Percentiles rank a stretch among this genome's conserved stretches.
These are phyloP conservation scores for Phytopythium sindhum DNA, from an alignment of 352 stramenopile species.

Conservation along the genomic window DNA sequence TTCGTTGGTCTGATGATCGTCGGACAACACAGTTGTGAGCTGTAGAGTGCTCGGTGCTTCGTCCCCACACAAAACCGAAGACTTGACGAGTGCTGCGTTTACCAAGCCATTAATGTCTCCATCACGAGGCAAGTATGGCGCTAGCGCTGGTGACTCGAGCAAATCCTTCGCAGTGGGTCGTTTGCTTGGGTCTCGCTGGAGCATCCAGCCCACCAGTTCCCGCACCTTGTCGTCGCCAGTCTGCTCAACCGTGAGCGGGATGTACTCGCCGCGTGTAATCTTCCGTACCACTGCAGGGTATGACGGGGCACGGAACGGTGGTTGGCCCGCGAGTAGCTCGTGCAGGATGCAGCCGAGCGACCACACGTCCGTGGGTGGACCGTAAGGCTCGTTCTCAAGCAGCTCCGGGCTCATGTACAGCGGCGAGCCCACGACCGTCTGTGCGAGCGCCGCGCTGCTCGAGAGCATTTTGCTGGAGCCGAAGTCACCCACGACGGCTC, in stretches of 20 bases:
- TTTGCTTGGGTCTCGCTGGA: constrained; percentile 31
- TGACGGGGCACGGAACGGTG: constrained; percentile 58
- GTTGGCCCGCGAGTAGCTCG: constrained; percentile 44
- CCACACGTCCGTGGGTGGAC: constrained; percentile 68
- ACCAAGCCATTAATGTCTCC: too few species aligned
- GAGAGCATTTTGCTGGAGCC: constrained; percentile 49
- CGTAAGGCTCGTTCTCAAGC: constrained; percentile 51
- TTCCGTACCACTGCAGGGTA: constrained; percentile 48
- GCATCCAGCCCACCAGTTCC: constrained; percentile 23
- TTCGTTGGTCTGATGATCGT: background rate
- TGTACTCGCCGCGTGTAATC: constrained; percentile 36
- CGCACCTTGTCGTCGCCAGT: constrained; percentile 14
- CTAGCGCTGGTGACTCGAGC: background rate
- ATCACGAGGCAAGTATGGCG: background rate
- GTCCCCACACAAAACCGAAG: background rate
- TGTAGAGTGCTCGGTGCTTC: background rate
- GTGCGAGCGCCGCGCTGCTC: constrained; percentile 18
- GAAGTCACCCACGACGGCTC: constrained; percentile 80
- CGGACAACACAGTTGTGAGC: background rate
- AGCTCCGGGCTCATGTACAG: constrained; percentile 81
- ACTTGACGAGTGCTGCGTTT: background rate
- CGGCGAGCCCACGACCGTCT: constrained; percentile 59
- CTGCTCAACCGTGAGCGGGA: constrained; percentile 14
- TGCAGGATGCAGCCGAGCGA: constrained; percentile 82
- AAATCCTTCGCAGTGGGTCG: background rate